These are phyloP conservation scores for Termitomyces sp. DNA, from an alignment of 768 basidiomycete genomes.

Conservation along the genomic window DNA sequence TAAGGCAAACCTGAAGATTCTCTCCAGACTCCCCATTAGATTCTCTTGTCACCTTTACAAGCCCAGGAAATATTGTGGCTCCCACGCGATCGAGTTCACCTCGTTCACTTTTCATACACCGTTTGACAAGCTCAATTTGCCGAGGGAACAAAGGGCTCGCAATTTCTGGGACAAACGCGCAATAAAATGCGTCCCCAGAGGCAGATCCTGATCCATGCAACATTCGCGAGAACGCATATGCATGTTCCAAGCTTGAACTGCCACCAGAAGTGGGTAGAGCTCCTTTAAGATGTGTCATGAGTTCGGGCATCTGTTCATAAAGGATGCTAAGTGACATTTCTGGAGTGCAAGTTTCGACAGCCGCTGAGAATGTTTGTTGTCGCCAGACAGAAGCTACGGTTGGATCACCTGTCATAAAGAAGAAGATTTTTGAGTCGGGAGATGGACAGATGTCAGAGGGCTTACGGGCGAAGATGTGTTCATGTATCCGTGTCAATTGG, in stretches of 20 bases:
- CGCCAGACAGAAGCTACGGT: conserved; percentile 91
- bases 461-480: conserved; percentile 82
- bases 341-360: conserved; percentile 72
- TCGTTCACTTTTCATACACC: conserved; percentile 73
- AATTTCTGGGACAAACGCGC: conserved; percentile 83
- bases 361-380: conserved; percentile 85
- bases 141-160: conserved; percentile 69
- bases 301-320: conserved; percentile 65
- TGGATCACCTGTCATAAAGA: conserved; percentile 58
- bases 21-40: conserved; percentile 38
- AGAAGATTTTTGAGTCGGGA: neutral
- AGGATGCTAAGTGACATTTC: conserved; percentile 69
- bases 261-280: conserved; percentile 43
- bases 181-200: conserved; percentile 76
- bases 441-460: conserved; percentile 9
- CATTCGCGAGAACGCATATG: conserved; percentile 82
- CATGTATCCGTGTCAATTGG: too few relatives aligned
- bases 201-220: conserved; percentile 66
- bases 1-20: conserved; percentile 43
- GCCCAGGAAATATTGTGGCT: conserved; percentile 82
- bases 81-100: conserved; percentile 77
- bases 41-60: conserved; percentile 72
- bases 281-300: conserved; percentile 50
- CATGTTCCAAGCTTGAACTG: conserved; percentile 63
- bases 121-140: conserved; percentile 82